These are phyloP conservation scores for Pyricularia grisea DNA, from an alignment of 2,329 filamentous ascomycete genomes.

Conservation along the genomic window DNA sequence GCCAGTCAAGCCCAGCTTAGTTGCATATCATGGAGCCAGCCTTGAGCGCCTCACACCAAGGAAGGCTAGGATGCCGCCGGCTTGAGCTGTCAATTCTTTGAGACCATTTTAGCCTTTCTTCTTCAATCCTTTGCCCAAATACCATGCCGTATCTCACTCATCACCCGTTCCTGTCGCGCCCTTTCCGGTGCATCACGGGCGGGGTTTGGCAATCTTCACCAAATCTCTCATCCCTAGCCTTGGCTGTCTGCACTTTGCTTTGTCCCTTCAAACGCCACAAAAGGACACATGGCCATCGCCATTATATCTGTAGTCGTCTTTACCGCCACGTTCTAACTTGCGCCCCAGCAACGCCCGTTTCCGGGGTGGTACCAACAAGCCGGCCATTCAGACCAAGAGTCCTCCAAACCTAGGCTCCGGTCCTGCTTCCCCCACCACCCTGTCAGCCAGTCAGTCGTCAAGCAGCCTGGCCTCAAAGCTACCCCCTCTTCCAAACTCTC, in stretches of 20 bases:
- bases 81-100: not conserved
- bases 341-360: slow-evolving; percentile 5
- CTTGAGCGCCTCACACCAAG: not conserved
- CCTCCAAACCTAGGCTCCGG: slow-evolving; percentile 1
- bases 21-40: not conserved
- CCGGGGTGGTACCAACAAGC: slow-evolving; percentile 2
- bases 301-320: not conserved
- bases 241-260: not conserved
- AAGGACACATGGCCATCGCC: not conserved
- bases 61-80: not conserved
- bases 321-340: not conserved
- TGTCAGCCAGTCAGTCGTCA: slow-evolving; percentile 41
- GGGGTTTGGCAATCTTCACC: not conserved
- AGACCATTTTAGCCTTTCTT: not conserved
- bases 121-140: not conserved
- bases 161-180: not conserved
- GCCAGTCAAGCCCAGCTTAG: not conserved
- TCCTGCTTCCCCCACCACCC: slow-evolving; percentile 28
- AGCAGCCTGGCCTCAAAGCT: slow-evolving; percentile 46
- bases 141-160: not conserved
- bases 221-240: not conserved
- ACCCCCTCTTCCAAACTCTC: slow-evolving; percentile 52
- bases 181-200: not conserved
- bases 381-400: slow-evolving; percentile 3
- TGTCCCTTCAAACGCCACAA: not conserved